A percentile compares a stretch with the other conserved stretches of the same genome.
phyloP scores from a whole-genome alignment of 768 basidiomycete genomes.

The Amanita muscaria region DNA sequence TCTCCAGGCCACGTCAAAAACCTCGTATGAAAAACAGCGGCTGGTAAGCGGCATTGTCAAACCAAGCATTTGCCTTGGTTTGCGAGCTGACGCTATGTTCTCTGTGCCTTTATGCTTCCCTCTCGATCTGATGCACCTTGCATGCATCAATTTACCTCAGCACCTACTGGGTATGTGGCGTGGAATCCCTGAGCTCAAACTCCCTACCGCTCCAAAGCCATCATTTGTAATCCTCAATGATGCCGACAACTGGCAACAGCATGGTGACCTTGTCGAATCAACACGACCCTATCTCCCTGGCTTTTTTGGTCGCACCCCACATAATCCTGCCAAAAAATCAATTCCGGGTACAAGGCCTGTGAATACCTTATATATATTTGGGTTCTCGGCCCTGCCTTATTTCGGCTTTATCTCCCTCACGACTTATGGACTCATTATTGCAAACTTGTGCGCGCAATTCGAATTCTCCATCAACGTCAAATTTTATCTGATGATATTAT shows the following conservation, averaged over 20 bases:
- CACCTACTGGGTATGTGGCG: conserved; percentile 3
- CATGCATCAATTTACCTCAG: conserved; percentile 1
- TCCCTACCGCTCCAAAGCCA: background rate
- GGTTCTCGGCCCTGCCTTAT: conserved; percentile 19
- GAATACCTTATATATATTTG: conserved; percentile 21
- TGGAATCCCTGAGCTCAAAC: conserved; percentile 2
- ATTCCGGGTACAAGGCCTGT: conserved; percentile 22
- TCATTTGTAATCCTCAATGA: conserved; percentile 3
- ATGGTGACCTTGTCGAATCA: conserved; percentile 8
- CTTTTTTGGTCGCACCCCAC: conserved; percentile 21
- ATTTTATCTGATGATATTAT: no score
- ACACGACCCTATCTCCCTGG: conserved; percentile 7
- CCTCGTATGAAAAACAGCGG: background rate
- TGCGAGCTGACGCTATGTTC: background rate
- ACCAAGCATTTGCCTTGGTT: conserved; percentile 3
- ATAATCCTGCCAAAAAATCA: conserved; percentile 24
- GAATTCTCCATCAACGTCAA: conserved; percentile 16
- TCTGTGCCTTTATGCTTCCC: conserved; percentile 7
- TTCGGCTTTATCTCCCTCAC: conserved; percentile 13
- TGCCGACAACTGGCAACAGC: background rate
- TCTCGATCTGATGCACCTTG: conserved; percentile 5
- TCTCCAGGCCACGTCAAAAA: background rate
- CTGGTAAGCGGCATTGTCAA: background rate
- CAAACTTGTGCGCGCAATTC: conserved; percentile 17
- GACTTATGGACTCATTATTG: conserved; percentile 18